Conservation (phyloP, 441 rosid species). For the Erodium trifolium region DNA sequence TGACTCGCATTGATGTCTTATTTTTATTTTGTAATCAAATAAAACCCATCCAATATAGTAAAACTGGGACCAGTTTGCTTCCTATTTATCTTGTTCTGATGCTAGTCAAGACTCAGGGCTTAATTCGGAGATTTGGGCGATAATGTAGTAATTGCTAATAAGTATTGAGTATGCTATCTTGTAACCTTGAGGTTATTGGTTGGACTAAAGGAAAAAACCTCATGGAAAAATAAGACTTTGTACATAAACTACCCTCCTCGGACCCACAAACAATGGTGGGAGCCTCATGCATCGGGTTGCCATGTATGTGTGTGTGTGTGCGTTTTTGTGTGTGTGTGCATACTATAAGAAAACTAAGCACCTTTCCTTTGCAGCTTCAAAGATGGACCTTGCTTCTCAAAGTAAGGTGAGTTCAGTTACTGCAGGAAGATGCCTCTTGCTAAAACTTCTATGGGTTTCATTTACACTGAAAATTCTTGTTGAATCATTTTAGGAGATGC, state of each 20-base stretch:
- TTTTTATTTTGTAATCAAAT: neutral
- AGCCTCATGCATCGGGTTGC: neutral
- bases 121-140: neutral
- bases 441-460: constrained; percentile 11
- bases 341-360: constrained; percentile 19
- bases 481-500: constrained; percentile 34
- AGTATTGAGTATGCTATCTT: neutral
- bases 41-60: neutral
- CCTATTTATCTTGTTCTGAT: neutral
- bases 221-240: no score
- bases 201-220: no score
- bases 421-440: constrained; percentile 7
- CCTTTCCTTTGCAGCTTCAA: constrained; percentile 39
- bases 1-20: neutral
- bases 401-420: constrained; percentile 41
- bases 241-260: no score
- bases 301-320: neutral
- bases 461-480: constrained; percentile 11
- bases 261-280: no score
- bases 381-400: constrained; percentile 31
- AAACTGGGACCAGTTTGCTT: neutral
- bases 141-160: neutral
- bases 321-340: neutral
- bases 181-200: no score
- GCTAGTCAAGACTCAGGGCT: neutral